These are phyloP conservation scores for Crithidia expoeki DNA, from an alignment of 208 protist species.

Conservation along the genomic window DNA sequence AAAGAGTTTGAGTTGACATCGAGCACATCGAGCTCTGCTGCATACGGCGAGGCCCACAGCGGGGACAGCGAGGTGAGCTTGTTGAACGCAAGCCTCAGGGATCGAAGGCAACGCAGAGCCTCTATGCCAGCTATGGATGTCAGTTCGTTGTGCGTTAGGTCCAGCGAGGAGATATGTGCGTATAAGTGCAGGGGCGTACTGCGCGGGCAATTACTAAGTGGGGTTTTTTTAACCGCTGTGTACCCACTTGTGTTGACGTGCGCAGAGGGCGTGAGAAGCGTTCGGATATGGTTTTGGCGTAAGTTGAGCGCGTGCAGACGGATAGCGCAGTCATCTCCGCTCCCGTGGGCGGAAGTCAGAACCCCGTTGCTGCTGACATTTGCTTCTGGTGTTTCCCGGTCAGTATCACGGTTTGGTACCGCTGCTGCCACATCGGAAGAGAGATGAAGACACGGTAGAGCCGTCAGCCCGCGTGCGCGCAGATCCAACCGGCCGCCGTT, in stretches of 20 bases:
- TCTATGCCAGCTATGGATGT: constrained; percentile 55
- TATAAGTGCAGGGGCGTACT: constrained; percentile 39
- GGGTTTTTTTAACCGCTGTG: neutral
- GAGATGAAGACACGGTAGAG: constrained; percentile 58
- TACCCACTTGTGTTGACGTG: neutral
- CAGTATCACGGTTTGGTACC: neutral
- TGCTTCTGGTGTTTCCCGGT: neutral
- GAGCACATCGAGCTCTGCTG: constrained; percentile 54
- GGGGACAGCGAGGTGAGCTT: constrained; percentile 48
- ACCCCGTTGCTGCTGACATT: no score
- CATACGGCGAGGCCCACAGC: constrained; percentile 47
- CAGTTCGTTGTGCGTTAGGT: constrained; percentile 66
- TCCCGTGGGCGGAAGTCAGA: constrained; percentile 37
- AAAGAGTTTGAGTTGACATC: constrained; percentile 70
- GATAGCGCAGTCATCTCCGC: constrained; percentile 27
- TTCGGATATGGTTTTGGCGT: constrained; percentile 41
- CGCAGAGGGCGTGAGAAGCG: constrained; percentile 15
- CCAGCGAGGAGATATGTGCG: constrained; percentile 47
- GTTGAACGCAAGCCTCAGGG: constrained; percentile 65
- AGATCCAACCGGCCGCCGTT: constrained; percentile 31
- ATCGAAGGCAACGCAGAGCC: constrained; percentile 44
- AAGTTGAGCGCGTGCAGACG: constrained; percentile 44
- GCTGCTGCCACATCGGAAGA: constrained; percentile 1
- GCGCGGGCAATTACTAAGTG: constrained; percentile 4
- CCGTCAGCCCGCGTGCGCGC: constrained; percentile 20